These are phyloP conservation scores for Barbatosphaeria neglecta DNA, from an alignment of 495 filamentous ascomycete genomes.

Conservation along the genomic window DNA sequence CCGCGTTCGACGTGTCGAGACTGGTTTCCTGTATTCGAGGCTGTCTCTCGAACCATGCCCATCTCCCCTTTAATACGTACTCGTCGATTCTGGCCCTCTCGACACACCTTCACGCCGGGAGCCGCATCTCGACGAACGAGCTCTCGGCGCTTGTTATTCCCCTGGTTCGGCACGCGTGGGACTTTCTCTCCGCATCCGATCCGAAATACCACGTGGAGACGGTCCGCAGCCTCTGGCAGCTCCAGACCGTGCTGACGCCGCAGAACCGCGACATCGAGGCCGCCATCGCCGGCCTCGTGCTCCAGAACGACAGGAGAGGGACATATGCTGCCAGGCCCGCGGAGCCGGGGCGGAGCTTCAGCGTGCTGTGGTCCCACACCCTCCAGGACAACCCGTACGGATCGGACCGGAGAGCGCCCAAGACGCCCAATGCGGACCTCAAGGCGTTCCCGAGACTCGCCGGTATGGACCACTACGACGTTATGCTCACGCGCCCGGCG, in stretches of 20 bases:
- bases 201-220: conserved; percentile 92
- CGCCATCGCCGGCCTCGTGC: conserved; percentile 63
- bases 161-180: conserved; percentile 63
- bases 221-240: conserved; percentile 71
- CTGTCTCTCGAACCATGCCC: conserved; percentile 20
- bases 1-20: conserved; percentile 37
- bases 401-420: conserved; percentile 34
- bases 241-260: conserved; percentile 51
- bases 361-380: conserved; percentile 69
- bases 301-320: conserved; percentile 38
- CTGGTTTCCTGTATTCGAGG: conserved; percentile 46
- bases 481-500: conserved; percentile 71
- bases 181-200: conserved; percentile 61
- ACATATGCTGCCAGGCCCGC: conserved; percentile 39
- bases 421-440: conserved; percentile 37
- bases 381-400: conserved; percentile 45
- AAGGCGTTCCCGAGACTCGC: conserved; percentile 34
- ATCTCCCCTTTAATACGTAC: conserved; percentile 36
- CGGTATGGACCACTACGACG: conserved; percentile 43
- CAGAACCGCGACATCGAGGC: conserved; percentile 58
- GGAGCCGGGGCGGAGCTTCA: conserved; percentile 52
- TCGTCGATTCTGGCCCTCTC: conserved; percentile 52
- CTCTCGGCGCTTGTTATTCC: conserved; percentile 54
- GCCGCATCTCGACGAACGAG: conserved; percentile 42
- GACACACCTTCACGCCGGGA: conserved; percentile 49